These are phyloP conservation scores for Chaetomium globosum DNA, from an alignment of 2,329 filamentous ascomycete species.

Conservation along the genomic window DNA sequence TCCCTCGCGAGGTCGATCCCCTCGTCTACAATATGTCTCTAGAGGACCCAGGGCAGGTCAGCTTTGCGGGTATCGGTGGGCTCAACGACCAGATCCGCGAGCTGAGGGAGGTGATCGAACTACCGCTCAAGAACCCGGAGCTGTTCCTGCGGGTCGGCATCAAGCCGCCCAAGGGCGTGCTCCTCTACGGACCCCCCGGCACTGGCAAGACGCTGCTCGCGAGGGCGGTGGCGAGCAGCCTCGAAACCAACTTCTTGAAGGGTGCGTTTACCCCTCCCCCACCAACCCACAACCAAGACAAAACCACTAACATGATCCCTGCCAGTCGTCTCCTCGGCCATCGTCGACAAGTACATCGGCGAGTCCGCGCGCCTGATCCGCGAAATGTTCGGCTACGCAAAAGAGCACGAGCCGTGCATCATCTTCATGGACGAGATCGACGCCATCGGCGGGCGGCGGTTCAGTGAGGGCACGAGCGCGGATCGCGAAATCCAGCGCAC, in stretches of 20 bases:
- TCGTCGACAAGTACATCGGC: slow-evolving; percentile 99
- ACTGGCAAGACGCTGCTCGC: slow-evolving; percentile 96
- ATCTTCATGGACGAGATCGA: slow-evolving; percentile 99
- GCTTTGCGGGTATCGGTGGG: slow-evolving; percentile 95
- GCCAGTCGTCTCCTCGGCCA: slow-evolving; percentile 95
- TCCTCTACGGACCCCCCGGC: slow-evolving; percentile 93
- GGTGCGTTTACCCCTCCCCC: slow-evolving; percentile 55
- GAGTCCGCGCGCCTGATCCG: slow-evolving; percentile 95
- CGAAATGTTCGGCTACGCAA: slow-evolving; percentile 99
- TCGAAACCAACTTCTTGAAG: slow-evolving; percentile 98
- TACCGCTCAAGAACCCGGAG: slow-evolving; percentile 98
- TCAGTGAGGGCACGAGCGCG: slow-evolving; percentile 95
- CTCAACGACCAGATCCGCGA: slow-evolving; percentile 98
- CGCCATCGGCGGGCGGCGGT: slow-evolving; percentile 93
- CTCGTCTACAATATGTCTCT: slow-evolving; percentile 99
- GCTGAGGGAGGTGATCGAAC: slow-evolving; percentile 93
- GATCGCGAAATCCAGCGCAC: slow-evolving; percentile 98
- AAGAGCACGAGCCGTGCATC: slow-evolving; percentile 98
- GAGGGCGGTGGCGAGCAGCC: slow-evolving; percentile 89
- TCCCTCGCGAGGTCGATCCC: slow-evolving; percentile 96
- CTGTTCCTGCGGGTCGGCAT: slow-evolving; percentile 96
- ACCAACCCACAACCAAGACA: not conserved
- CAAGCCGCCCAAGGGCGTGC: slow-evolving; percentile 96
- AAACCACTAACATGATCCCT: slow-evolving; percentile 20
- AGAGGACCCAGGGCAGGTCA: slow-evolving; percentile 96